Conservation (phyloP, 139 green algal genomes). For the Chlorella ohadii region DNA sequence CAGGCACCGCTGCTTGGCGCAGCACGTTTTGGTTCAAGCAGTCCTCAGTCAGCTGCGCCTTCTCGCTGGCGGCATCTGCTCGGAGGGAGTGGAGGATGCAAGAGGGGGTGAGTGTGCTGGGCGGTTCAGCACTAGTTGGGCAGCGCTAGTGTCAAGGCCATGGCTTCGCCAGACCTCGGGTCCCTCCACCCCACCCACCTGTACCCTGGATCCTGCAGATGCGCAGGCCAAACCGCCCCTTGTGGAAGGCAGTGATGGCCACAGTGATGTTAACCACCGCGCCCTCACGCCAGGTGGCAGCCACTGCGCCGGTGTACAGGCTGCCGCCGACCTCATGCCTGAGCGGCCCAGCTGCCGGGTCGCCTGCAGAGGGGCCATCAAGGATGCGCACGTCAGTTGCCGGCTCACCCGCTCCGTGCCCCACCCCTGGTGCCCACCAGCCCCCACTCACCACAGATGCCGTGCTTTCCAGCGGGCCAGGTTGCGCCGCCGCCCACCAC, state of each 20-base stretch:
- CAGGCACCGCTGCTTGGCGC: constrained; percentile 35
- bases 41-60: constrained; percentile 37
- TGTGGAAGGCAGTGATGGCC: constrained; percentile 55
- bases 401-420: no score
- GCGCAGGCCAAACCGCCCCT: constrained; percentile 47
- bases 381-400: no score
- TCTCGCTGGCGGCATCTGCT: constrained; percentile 25
- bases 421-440: no score
- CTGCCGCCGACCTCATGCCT: constrained; percentile 26
- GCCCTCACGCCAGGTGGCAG: constrained; percentile 31
- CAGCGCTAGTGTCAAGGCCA: no score
- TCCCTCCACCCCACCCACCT: not conserved
- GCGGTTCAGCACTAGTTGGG: no score
- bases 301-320: not conserved
- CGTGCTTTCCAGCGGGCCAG: constrained; percentile 22
- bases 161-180: no score
- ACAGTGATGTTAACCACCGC: constrained; percentile 36
- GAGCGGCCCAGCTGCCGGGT: not conserved
- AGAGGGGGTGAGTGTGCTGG: no score
- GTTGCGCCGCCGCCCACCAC: not conserved
- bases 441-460: constrained; percentile 20
- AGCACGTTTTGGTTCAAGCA: constrained; percentile 40
- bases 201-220: constrained; percentile 34
- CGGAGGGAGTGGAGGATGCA: not conserved
- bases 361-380: no score